Base-by-base conservation (phyloP, 1,139 yeast species). In the Sporopachydermia cereana region DNA sequence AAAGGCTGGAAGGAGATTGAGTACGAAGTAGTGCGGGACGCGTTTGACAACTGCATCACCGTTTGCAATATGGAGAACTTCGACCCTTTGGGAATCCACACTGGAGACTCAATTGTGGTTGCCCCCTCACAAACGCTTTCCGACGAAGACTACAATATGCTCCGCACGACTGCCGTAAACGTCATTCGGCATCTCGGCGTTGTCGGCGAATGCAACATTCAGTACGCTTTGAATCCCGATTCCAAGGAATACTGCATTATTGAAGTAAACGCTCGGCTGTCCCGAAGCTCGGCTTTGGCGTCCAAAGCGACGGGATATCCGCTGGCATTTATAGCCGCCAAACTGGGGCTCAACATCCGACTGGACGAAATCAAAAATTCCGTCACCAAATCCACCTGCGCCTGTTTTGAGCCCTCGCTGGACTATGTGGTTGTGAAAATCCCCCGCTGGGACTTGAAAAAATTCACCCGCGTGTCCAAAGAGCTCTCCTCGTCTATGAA, bases 1-100 rank as follows among this genome's bases (percentile, higher is more conserved):
- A 91, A 91, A 72, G 98, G 98, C 53, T 91, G 98, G 98, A 91
- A 91, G 66, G 98, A 91, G 70, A 86, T 91, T 56, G 98, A 91
- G 69, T 91, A 91, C 64, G 98, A 91, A 69, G 98, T 91, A 66
- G 98, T 91, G 50, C 84, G 98, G 64, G 98, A 91, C 70, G 93
- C 95, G 44, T 82, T 78, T 55, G 97, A 86, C 66, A 91, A 91
- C 77, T 91, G 98, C 78, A 88, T 91, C 60, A 91, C 98, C 46
- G 98, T 91, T 51, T 91, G 98, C 77, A 91, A 91, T 71, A 91
- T 91, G 98, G 98, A 91, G 69, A 91, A 91, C 72, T 91, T 91
- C 58, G 98, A 91, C 69, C 98, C 98, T 45, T 77, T 91, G 59
- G 98, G 98, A 64, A 89, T 91, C 59, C 98, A 91, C 66, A 91